Base-by-base conservation (phyloP, 2,329 filamentous ascomycete species). In the Triangularia setosa region DNA sequence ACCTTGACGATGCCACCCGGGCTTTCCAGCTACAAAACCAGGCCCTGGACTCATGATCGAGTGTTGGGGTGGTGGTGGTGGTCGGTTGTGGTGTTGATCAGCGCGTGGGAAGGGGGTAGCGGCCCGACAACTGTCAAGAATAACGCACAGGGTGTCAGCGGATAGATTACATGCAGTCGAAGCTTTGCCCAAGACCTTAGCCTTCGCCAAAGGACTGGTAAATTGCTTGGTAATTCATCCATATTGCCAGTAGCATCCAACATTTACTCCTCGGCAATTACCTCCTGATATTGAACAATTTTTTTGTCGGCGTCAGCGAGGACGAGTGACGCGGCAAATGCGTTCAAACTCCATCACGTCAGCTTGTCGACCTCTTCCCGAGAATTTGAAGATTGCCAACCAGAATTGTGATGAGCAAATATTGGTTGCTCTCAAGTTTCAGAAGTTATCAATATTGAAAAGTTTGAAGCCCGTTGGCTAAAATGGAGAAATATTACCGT, bases 191-290 rank as follows among this genome's bases (percentile, higher is more conserved):
- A 23, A 59, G 21, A 59, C 18, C 57, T 25, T 59, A 59, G 23
- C 57, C 25, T n/a, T 59, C 30, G 23, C 57, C 57, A 24, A 52
- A 61, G n/a, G 28, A 61, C n/a, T 30, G 40, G 40, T 60, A 59
- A 57, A 25, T 62, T 62, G 44, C 55, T 61, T 56, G 25, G 48
- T 44, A 67, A 68, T 69, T 70, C 66, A 70, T 65, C 68, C 68
- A 70, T 25, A 70, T 70, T 70, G 57, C 64, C 44, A 3, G n/a
- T 12, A 55, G 4, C 52, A 24, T 28, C 11, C 23, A 24, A 16
- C 52, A 28, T 55, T 48, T 57, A 16, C 60, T 52, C 62, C 64
- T 64, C 65, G 67, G 67, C 67, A 69, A 66, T 52, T 68, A 48
- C 21, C 33, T 23, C 18, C 61, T 53, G 6, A 9, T 21, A 5